Evolutionary conservation across 441 rosid genomes (phyloP).

Genomic region (Corymbia citriodora): DNA sequence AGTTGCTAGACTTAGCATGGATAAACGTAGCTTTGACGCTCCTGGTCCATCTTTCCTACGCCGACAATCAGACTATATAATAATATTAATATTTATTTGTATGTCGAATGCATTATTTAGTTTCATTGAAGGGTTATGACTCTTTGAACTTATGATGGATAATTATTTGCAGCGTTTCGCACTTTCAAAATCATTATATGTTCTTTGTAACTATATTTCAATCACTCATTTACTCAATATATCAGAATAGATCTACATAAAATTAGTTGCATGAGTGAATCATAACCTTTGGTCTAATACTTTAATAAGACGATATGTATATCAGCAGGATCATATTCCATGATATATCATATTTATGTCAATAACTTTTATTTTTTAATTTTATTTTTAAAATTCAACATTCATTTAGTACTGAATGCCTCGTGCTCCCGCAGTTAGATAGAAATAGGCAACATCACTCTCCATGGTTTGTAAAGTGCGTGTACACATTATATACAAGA

Average conservation of each 20-base stretch:
- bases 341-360: background rate
- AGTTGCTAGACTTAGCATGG: rapidly evolving
- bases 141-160: background rate
- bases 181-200: background rate
- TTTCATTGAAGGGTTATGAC: background rate
- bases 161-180: background rate
- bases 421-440: background rate
- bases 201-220: too few species aligned
- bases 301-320: background rate
- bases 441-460: too few species aligned
- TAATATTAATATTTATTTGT: too few species aligned
- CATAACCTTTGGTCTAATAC: too few species aligned
- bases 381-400: background rate
- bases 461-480: too few species aligned
- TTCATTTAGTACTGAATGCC: background rate
- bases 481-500: too few species aligned
- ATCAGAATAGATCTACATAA: too few species aligned
- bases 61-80: background rate
- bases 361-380: background rate
- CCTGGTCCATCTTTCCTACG: rapidly evolving
- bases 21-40: background rate
- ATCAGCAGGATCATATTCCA: background rate
- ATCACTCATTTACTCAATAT: too few species aligned
- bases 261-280: too few species aligned
- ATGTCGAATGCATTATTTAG: background rate